Evolutionary conservation across 208 protist species (phyloP), one percentile per base, ranked within the genome.

Genomic region (Naegleria lovaniensis): DNA sequence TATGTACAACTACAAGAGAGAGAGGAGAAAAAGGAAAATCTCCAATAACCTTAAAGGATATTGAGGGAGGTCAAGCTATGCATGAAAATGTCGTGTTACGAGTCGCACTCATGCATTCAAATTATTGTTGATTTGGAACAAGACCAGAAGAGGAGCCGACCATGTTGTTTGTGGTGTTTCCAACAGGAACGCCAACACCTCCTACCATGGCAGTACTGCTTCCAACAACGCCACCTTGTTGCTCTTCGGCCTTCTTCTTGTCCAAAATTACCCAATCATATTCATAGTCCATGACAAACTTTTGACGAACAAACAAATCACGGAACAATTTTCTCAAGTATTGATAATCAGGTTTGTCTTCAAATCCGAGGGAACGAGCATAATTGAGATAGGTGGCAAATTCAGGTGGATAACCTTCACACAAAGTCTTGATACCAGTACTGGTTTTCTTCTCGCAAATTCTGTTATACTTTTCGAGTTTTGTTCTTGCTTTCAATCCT

Each of bases 271-370:
- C 99, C 99, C 99, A 99, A 94, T 99, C 99, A 93, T 98, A 99
- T 58, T 98, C 94, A 93, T 98, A 99, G 95, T 99, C 99, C 88
- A 98, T 98, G 90, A 97, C 95, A 93, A 96, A 99, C 9, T 98
- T 97, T 92, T 99, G 96, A 67, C 96, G 95, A 33, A 99, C 94
- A 92, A 99, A 99, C n/a, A 99, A 94, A 90, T 99, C 97, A 13
- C 98, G 94, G 95, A 99, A 99, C 43, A 99, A 93, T 91, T 99
- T 99, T 85, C 98, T 94, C 67, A 99, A 94, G 92, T 99, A 99
- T 22, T 94, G 93, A 95, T 99, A 99, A 94, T 99, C 98, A 36
- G 99, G 99, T 91, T 98, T 98, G 92, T 99, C 98, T 90, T 99
- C 98, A 93, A 99, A 99, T 51, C 96, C 94, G 22, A 99, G 93